A percentile compares a stretch with the other conserved stretches of the same genome.
These are phyloP conservation scores for Syzygium aqueum DNA, from an alignment of 345 rosid species.

Conservation along the genomic window DNA sequence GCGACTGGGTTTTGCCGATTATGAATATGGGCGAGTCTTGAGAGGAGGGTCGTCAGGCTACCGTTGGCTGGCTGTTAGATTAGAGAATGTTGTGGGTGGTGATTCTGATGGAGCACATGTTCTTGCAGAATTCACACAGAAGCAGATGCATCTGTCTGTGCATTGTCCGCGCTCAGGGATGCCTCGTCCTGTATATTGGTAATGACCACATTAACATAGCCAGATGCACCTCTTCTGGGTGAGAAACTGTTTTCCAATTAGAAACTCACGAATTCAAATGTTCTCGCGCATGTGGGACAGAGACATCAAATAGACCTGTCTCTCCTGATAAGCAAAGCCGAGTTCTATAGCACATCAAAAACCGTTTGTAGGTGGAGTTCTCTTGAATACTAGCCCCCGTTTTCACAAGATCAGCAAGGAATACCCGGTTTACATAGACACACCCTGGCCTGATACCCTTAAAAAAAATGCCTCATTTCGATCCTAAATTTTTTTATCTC, in stretches of 20 bases:
- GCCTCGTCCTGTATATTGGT: not conserved
- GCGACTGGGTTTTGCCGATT: not conserved
- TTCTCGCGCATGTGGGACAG: not conserved
- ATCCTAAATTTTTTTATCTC: no score
- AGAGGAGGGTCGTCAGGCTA: not conserved
- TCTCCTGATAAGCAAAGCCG: not conserved
- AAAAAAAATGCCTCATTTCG: no score
- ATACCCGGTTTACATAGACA: not conserved
- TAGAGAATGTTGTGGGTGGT: not conserved
- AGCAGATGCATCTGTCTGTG: no score
- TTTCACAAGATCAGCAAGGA: not conserved
- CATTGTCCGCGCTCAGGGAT: not conserved
- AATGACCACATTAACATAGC: not conserved
- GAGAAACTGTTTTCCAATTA: no score
- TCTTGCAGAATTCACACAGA: not conserved
- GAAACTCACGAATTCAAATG: no score
- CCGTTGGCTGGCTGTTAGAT: not conserved
- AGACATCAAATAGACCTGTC: not conserved
- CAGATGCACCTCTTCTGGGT: not conserved
- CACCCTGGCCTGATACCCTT: not conserved
- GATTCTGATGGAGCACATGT: not conserved
- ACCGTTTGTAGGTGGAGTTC: not conserved
- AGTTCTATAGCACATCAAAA: not conserved
- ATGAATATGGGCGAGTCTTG: not conserved
- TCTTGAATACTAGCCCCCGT: not conserved